These are phyloP conservation scores for Diutina rugosa DNA, from an alignment of 1,139 yeast species.

Conservation along the genomic window DNA sequence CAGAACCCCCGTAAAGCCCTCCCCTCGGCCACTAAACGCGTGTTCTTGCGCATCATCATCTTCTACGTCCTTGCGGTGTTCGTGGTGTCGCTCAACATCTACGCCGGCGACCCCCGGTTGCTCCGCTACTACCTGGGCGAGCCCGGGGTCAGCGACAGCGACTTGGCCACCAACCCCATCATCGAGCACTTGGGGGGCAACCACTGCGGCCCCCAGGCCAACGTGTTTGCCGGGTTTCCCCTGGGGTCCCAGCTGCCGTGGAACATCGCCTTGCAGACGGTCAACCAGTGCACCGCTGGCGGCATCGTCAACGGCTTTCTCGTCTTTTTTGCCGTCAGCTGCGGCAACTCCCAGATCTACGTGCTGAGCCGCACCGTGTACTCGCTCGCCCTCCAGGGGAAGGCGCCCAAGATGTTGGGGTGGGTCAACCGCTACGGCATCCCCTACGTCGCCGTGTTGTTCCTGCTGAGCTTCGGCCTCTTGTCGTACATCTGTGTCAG, in stretches of 20 bases:
- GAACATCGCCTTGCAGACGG: constrained; percentile 66
- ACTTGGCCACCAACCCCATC: constrained; percentile 18
- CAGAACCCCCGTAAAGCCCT: constrained; percentile 67
- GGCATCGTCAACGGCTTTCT: constrained; percentile 53
- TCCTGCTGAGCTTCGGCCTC: constrained; percentile 40
- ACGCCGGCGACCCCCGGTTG: constrained; percentile 65
- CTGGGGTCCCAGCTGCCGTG: constrained; percentile 67
- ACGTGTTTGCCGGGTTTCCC: constrained; percentile 34
- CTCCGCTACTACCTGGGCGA: constrained; percentile 35
- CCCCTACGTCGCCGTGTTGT: constrained; percentile 58
- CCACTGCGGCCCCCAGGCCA: constrained; percentile 19
- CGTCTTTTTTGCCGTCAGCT: constrained; percentile 62
- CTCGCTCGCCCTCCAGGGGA: constrained; percentile 58
- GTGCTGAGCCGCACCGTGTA: constrained; percentile 72
- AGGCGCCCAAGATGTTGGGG: constrained; percentile 51
- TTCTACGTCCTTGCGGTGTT: constrained; percentile 64
- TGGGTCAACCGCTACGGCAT: constrained; percentile 54
- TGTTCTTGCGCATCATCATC: constrained; percentile 57
- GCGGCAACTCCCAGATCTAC: constrained; percentile 68
- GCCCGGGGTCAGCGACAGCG: constrained; percentile 15
- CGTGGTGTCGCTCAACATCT: constrained; percentile 56
- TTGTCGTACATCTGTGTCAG: constrained; percentile 49
- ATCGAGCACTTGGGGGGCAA: constrained; percentile 27
- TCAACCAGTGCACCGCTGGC: constrained; percentile 51
- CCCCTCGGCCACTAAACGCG: constrained; percentile 66